A percentile compares a stretch with the other conserved stretches of the same genome.
Evolutionary conservation across 192 early-diverging fungal species (phyloP).

Genomic region (Podochytrium sp.): DNA sequence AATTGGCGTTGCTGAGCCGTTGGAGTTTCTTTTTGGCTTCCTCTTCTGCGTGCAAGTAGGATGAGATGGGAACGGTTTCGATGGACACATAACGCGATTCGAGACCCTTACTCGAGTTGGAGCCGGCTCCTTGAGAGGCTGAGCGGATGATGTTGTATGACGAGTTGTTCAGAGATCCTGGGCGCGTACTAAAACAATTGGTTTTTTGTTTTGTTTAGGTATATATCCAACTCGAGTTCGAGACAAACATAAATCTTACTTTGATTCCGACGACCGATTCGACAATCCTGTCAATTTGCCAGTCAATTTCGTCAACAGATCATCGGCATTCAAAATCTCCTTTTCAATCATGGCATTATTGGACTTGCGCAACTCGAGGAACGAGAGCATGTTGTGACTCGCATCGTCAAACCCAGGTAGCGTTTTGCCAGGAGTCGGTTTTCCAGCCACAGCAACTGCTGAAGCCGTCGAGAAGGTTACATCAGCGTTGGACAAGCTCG

Average conservation of each 20-base stretch:
- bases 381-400: constrained; percentile 9
- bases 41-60: neutral
- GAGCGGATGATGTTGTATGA: no score
- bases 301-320: neutral
- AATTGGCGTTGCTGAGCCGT: neutral
- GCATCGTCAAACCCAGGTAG: neutral
- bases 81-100: neutral
- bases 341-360: constrained; percentile 1
- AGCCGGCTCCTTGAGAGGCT: no score
- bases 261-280: neutral
- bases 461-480: no score
- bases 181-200: no score
- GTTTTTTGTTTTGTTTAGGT: no score
- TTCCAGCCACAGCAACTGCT: neutral
- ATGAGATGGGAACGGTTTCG: neutral
- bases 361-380: neutral
- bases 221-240: no score
- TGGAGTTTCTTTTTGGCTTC: neutral
- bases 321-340: constrained; percentile 7
- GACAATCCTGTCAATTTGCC: neutral
- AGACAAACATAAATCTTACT: no score
- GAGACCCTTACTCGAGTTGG: no score
- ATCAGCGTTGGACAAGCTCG: constrained; percentile 21
- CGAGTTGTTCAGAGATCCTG: no score
- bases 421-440: neutral